These are phyloP conservation scores for Spizellomyces sp. DNA, from an alignment of 192 early-diverging fungal genomes.

Conservation along the genomic window DNA sequence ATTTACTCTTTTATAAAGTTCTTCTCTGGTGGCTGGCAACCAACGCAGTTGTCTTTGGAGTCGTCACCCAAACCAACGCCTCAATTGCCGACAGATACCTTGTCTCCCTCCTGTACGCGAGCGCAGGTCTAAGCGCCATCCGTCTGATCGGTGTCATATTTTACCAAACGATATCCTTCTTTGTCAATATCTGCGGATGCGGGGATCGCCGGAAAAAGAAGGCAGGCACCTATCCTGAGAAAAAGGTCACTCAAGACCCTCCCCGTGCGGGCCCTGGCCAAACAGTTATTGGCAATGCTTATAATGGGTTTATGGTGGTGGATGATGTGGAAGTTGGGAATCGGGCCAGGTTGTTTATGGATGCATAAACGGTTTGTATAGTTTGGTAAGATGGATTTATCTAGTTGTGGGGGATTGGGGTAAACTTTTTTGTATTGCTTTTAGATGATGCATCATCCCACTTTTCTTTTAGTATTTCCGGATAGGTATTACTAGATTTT, in stretches of 20 bases:
- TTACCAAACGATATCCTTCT: conserved; percentile 9
- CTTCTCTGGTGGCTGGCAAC: conserved; percentile 37
- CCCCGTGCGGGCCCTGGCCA: not conserved
- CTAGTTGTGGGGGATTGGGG: too few species aligned
- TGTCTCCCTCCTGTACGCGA: conserved; percentile 17
- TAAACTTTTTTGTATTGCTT: too few species aligned
- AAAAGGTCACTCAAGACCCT: not conserved
- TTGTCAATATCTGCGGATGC: not conserved
- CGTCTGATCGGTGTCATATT: conserved; percentile 37
- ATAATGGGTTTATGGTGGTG: conserved; percentile 22
- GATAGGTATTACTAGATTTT: too few species aligned
- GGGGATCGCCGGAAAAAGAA: not conserved
- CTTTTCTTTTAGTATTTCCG: too few species aligned
- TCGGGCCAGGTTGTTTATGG: conserved; percentile 4
- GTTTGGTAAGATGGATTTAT: too few species aligned
- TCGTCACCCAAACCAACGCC: conserved; percentile 23
- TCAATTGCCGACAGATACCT: conserved; percentile 15
- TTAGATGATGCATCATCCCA: too few species aligned
- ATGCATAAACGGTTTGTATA: too few species aligned
- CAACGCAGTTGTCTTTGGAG: conserved; percentile 30
- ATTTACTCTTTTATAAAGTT: conserved; percentile 23
- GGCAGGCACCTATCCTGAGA: not conserved
- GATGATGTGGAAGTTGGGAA: conserved; percentile 1
- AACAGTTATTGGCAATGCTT: conserved; percentile 15
- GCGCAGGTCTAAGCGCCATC: conserved; percentile 30